Evolutionary conservation across 345 rosid genomes (phyloP), one percentile per base, ranked within the genome.

Genomic region (Aurinia saxatilis): DNA sequence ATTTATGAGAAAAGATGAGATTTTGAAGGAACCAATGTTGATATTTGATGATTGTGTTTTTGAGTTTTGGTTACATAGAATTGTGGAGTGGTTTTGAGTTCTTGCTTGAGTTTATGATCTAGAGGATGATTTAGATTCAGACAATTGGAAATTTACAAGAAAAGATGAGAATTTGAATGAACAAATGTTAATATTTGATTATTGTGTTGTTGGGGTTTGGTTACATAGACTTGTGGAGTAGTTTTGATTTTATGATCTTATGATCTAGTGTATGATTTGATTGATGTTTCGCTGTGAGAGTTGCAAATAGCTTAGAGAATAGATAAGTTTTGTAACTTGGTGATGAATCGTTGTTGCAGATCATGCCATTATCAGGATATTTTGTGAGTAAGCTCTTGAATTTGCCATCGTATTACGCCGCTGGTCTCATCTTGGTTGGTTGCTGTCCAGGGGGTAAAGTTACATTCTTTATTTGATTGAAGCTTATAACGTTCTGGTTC

Each of bases 381-480:
- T 61, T 91, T 35, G 77, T 88, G 69, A 82, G 98, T 79, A 91
- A 86, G 73, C 78, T 91, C 57, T 76, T 91, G 63, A 79, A 83
- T 66, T 74, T 91, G 62, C 98, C 95, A 50, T 76, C 96, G 13
- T 67, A 88, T 80, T 88, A 84, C 73, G 96, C 96, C 46, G 98
- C 95, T 38, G 98, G 96, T 71, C 82, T 91, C 57, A 91, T 91
- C 65, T 73, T 91, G 73, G 98, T 88, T 57, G 83, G 82, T 67
- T 92, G 96, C 74, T 92, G 95, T 69, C 96, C 98, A 63, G 95
- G 93, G 50, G 98, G 98, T 92, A 81, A 3, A 3, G 1, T 49
- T 73, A 27, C 39, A 44, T 37, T 5, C 12, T 19, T 60, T 57
- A 40, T 39, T 46, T 46, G 18, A 13, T 41, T 53, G 50, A 34